phyloP scores from a whole-genome alignment of 2,329 filamentous ascomycete genomes.

The Biscogniauxia marginata region DNA sequence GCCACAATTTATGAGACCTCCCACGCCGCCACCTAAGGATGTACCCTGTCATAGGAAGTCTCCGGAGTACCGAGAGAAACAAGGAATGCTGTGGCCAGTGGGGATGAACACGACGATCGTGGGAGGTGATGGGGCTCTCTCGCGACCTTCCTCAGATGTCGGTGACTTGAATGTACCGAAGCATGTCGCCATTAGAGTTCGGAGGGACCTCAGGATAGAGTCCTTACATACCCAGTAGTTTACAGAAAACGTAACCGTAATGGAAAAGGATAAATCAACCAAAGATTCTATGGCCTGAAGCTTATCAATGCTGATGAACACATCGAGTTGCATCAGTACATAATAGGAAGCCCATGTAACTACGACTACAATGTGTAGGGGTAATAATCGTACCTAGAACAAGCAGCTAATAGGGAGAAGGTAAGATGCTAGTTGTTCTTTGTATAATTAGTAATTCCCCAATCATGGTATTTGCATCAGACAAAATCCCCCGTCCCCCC shows the following conservation, averaged over 20 bases:
- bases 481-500: background rate
- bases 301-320: background rate
- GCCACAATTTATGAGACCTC: background rate
- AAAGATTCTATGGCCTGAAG: no score
- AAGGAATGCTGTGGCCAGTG: background rate
- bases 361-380: background rate
- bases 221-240: background rate
- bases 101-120: background rate
- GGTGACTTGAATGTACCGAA: background rate
- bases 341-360: no score
- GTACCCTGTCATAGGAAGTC: background rate
- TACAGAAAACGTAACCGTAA: no score
- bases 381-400: background rate
- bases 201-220: slow-evolving; percentile 37
- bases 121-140: background rate
- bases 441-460: background rate
- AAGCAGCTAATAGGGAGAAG: background rate
- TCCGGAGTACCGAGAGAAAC: background rate
- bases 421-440: background rate
- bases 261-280: background rate
- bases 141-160: background rate
- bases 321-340: background rate
- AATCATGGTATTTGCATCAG: background rate
- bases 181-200: background rate
- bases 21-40: background rate